Conservation (phyloP, 1,284 basidiomycete genomes). For the Tilletia setariae region DNA sequence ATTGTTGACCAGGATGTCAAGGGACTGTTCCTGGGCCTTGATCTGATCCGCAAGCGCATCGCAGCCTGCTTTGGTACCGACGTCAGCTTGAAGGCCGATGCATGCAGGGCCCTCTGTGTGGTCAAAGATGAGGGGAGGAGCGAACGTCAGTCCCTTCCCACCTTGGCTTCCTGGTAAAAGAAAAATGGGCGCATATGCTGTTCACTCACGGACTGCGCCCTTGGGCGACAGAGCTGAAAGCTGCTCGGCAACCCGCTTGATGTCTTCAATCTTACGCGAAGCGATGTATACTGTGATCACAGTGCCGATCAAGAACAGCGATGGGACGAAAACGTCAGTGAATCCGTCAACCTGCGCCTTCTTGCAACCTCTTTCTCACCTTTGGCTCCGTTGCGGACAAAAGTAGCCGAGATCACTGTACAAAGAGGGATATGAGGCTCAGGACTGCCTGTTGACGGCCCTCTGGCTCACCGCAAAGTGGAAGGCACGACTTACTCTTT, state of each 20-base stretch:
- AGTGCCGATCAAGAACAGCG: too few relatives aligned
- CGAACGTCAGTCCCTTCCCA: background rate
- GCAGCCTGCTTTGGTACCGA: constrained; percentile 70
- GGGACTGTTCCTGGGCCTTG: constrained; percentile 63
- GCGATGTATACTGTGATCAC: constrained; percentile 69
- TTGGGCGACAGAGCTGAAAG: constrained; percentile 35
- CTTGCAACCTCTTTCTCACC: constrained; percentile 10
- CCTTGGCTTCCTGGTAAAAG: too few relatives aligned
- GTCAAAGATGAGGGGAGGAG: background rate
- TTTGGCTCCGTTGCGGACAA: constrained; percentile 72
- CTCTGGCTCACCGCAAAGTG: background rate
- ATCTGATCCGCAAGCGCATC: constrained; percentile 69
- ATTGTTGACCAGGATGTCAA: constrained; percentile 58
- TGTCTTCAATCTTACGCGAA: constrained; percentile 65
- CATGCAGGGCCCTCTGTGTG: constrained; percentile 5
- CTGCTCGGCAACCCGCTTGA: constrained; percentile 61
- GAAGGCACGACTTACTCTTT: constrained; percentile 34
- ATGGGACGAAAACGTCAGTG: too few relatives aligned
- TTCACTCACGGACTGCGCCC: constrained; percentile 30
- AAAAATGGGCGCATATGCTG: background rate
- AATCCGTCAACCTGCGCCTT: background rate
- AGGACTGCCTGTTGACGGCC: background rate
- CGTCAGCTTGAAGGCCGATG: constrained; percentile 46
- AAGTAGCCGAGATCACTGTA: constrained; percentile 71
- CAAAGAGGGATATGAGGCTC: background rate